phyloP scores from a whole-genome alignment of 345 rosid species.

The Iberis pinnata region DNA sequence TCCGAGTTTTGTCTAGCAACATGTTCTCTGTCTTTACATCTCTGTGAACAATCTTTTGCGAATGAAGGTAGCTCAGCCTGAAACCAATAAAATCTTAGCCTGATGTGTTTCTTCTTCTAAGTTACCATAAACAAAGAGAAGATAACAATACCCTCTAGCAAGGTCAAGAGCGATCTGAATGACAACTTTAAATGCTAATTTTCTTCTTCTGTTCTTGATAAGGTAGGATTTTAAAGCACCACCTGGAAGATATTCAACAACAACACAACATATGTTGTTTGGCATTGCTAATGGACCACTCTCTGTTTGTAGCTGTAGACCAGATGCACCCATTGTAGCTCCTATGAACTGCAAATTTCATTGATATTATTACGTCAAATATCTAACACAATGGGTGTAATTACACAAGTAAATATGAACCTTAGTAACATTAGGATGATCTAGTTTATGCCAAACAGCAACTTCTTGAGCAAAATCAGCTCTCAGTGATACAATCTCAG shows the following conservation, averaged over 20 bases:
- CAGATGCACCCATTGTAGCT: conserved; percentile 92
- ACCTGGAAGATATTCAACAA: conserved; percentile 94
- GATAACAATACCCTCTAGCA: conserved; percentile 73
- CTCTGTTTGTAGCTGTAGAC: conserved; percentile 66
- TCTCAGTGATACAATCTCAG: conserved; percentile 72
- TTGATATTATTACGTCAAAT: not conserved
- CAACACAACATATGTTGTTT: conserved; percentile 82
- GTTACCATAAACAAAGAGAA: not conserved
- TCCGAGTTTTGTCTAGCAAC: conserved; percentile 80
- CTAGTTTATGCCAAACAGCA: conserved; percentile 96
- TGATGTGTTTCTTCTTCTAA: not conserved
- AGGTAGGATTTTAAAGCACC: conserved; percentile 82
- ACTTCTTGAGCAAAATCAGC: conserved; percentile 91
- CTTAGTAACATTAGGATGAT: conserved; percentile 98
- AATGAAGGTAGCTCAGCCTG: conserved; percentile 95
- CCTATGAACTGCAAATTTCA: conserved; percentile 69
- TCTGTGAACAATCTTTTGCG: conserved; percentile 93
- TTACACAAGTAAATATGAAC: conserved; percentile 31
- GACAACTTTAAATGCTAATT: conserved; percentile 87
- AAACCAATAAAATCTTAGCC: conserved; percentile 2
- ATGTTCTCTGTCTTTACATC: conserved; percentile 99
- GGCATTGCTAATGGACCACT: conserved; percentile 83
- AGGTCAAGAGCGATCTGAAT: conserved; percentile 92
- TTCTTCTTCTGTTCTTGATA: conserved; percentile 84
- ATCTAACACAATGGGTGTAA: not conserved